A percentile compares a stretch with the other conserved stretches of the same genome.
phyloP scores from a whole-genome alignment of 2,329 filamentous ascomycete genomes.

The Fusarium chaquense region DNA sequence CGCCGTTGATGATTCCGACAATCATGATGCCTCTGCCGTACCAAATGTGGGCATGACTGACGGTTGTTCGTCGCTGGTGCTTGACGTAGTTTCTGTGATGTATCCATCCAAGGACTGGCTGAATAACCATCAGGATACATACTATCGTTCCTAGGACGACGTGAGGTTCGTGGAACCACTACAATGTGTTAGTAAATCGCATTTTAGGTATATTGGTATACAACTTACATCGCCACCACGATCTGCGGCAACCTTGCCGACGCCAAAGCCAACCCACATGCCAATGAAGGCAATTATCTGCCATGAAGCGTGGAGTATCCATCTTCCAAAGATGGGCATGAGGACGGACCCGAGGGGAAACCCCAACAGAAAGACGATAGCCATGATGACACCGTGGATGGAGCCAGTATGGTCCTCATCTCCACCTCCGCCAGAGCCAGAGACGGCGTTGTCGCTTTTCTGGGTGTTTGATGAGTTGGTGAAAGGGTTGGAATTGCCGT shows the following conservation, averaged over 20 bases:
- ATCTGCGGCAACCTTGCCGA: conserved; percentile 7
- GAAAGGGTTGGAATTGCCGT: neutral
- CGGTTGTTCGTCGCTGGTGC: neutral
- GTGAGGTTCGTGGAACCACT: conserved; percentile 8
- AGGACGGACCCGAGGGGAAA: conserved; percentile 6
- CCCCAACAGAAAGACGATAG: neutral
- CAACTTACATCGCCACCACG: conserved; percentile 2
- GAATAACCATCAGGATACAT: neutral
- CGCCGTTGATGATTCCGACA: conserved; percentile 3
- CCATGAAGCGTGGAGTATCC: conserved; percentile 9
- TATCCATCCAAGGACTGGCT: conserved; percentile 8
- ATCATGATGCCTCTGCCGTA: conserved; percentile 7
- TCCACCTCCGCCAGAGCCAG: neutral
- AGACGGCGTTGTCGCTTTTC: neutral
- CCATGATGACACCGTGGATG: neutral
- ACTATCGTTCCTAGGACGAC: neutral
- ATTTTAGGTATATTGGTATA: accelerated
- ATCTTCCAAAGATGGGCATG: neutral
- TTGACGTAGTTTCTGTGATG: conserved; percentile 8
- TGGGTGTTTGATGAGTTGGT: neutral
- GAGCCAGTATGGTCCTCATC: conserved; percentile 8
- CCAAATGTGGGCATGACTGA: conserved; percentile 8
- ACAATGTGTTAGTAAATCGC: neutral
- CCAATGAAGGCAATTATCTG: neutral
- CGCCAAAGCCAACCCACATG: conserved; percentile 7